Evolutionary conservation across 2,329 filamentous ascomycete genomes (phyloP).

Genomic region (Cladosporium phlei): DNA sequence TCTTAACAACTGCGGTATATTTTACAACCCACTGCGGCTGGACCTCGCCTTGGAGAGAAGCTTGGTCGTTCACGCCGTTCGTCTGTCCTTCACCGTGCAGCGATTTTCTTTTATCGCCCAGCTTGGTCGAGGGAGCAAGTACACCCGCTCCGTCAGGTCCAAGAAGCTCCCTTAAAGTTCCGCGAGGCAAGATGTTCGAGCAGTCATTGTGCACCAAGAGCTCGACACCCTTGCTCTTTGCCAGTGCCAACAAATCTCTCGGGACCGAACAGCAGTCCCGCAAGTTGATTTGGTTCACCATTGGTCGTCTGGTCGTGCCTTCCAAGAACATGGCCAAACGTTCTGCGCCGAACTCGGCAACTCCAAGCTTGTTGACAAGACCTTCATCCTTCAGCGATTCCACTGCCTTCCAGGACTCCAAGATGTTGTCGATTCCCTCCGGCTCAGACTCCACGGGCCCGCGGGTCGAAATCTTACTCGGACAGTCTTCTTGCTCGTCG

Average conservation of each 20-base stretch:
- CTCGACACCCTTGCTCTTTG: slow-evolving; percentile 78
- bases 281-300: slow-evolving; percentile 93
- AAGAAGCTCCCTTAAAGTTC: slow-evolving; percentile 78
- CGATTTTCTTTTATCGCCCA: slow-evolving; percentile 38
- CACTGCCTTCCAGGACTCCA: slow-evolving; percentile 64
- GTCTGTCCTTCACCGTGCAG: slow-evolving; percentile 34
- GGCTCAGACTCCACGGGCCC: slow-evolving; percentile 43
- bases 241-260: slow-evolving; percentile 75
- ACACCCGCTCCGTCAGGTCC: slow-evolving; percentile 69
- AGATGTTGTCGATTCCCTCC: slow-evolving; percentile 56
- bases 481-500: slow-evolving; percentile 76
- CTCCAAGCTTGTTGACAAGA: slow-evolving; percentile 68
- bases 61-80: slow-evolving; percentile 60
- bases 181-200: slow-evolving; percentile 81
- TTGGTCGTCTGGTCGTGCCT: slow-evolving; percentile 65
- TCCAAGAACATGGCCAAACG: slow-evolving; percentile 74
- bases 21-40: slow-evolving; percentile 92
- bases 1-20: slow-evolving; percentile 91
- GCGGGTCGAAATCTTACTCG: slow-evolving; percentile 52
- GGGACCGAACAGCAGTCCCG: slow-evolving; percentile 95
- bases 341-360: slow-evolving; percentile 86
- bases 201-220: slow-evolving; percentile 91
- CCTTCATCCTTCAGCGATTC: slow-evolving; percentile 70
- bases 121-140: slow-evolving; percentile 51
- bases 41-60: slow-evolving; percentile 69